Conservation (phyloP, 805 yeast species). For the Myxozyma kluyveri region DNA sequence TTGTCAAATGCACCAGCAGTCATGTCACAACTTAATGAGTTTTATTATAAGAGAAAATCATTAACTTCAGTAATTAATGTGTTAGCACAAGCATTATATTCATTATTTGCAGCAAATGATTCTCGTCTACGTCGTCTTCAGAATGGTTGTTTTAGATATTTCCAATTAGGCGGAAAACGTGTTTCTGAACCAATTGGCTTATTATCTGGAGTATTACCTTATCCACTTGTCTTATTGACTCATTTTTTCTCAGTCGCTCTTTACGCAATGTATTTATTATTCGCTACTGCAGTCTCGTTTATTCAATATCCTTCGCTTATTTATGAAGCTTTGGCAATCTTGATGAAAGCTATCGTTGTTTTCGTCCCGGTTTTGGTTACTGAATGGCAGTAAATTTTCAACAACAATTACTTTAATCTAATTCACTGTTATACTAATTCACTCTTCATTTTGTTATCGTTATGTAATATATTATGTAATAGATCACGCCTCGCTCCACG, state of each 20-base stretch:
- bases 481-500: too few species aligned
- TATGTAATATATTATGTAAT: background rate
- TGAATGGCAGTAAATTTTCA: conserved; percentile 12
- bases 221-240: conserved; percentile 68
- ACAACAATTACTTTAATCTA: too few species aligned
- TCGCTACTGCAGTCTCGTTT: conserved; percentile 20
- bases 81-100: conserved; percentile 82
- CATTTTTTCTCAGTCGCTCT: conserved; percentile 92
- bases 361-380: conserved; percentile 24
- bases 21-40: conserved; percentile 55
- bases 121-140: conserved; percentile 60
- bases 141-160: conserved; percentile 84
- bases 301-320: conserved; percentile 26
- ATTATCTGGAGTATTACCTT: conserved; percentile 75
- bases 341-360: conserved; percentile 29
- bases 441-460: too few species aligned
- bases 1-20: conserved; percentile 60
- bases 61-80: conserved; percentile 85
- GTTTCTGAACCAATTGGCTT: conserved; percentile 76
- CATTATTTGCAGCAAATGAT: conserved; percentile 83
- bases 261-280: conserved; percentile 53
- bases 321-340: conserved; percentile 21
- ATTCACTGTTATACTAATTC: too few species aligned
- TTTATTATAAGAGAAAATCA: conserved; percentile 74
- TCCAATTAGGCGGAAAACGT: conserved; percentile 78